Evolutionary conservation across 768 basidiomycete species (phyloP), one percentile per base, ranked within the genome.

Genomic region (Rhodotorula kratochvilovae): DNA sequence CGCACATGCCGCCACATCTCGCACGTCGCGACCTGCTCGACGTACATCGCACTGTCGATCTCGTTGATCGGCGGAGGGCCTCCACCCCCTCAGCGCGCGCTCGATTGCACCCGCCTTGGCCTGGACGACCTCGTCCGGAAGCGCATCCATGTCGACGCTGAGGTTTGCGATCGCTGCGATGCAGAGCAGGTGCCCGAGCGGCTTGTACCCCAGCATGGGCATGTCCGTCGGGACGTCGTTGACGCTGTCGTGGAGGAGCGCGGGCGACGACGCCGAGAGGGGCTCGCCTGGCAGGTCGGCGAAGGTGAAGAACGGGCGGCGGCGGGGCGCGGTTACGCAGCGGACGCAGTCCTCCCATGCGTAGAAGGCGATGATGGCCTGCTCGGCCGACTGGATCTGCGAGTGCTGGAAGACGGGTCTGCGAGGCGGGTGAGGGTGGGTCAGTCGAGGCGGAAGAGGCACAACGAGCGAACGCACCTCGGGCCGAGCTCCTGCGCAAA

Each of bases 1-100:
- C 64, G 33, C 36, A 73, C 72, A 16, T 70, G 46, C 12, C 73
- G 55, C 68, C 68, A 74, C 73, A 74, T 74, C 59, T 74, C 73
- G 12, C 54, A 62, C 25, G 68, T 69, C 7, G 48, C 25, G 1
- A 63, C 6, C 36, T 61, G 64, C 35, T 67, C 66, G n/a, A 67
- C 31, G 29, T 46, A 74, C 2, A 59, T 33, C 2, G 58, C 66
- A 12, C 62, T 55, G 29, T 74, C 73, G 4, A 29, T 25, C 1
- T 51, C 61, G 21, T 33, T 4, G 33, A 59, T 58, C 2, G 66
- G 68, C 13, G 58, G 31, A 0, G 58, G 66, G 50, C 15, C 63
- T 42, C 73, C 73, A 74, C 0, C n/a, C 60, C 31, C 68, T 42
- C 3, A 66, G 46, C 13, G 68, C 68, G 35, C 46, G 43, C 63